phyloP scores from a whole-genome alignment of 2,329 filamentous ascomycete genomes.

The Cordyceps fumosorosea region DNA sequence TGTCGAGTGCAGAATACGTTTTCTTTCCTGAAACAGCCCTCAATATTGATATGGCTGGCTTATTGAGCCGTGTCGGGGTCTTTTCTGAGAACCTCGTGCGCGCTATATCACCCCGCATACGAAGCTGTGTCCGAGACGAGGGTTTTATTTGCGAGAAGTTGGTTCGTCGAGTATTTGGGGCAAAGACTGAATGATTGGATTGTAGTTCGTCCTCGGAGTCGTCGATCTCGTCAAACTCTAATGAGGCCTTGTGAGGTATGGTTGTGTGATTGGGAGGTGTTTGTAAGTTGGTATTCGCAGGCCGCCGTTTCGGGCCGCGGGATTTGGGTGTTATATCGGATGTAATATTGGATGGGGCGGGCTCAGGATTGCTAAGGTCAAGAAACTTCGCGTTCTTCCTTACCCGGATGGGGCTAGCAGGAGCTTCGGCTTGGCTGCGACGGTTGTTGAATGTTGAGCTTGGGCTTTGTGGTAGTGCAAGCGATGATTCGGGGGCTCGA shows the following conservation, averaged over 20 bases:
- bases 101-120: conserved; percentile 5
- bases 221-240: conserved; percentile 1
- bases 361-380: background rate
- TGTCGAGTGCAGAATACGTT: background rate
- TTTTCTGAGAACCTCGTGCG: background rate
- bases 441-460: background rate
- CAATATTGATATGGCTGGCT: background rate
- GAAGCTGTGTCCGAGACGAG: background rate
- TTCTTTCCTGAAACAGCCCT: conserved; percentile 5
- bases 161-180: background rate
- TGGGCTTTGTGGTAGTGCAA: background rate
- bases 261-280: background rate
- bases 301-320: background rate
- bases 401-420: background rate
- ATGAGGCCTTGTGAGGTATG: background rate
- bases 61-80: background rate
- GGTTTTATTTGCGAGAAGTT: conserved; percentile 6
- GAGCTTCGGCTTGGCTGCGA: background rate
- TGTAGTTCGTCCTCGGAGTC: conserved; percentile 14
- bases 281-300: background rate
- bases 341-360: background rate
- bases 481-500: background rate
- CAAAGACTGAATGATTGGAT: background rate
- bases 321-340: background rate
- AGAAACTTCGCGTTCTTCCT: background rate